phyloP scores from a whole-genome alignment of 1,139 yeast species.

The Blastobotrys niveus region DNA sequence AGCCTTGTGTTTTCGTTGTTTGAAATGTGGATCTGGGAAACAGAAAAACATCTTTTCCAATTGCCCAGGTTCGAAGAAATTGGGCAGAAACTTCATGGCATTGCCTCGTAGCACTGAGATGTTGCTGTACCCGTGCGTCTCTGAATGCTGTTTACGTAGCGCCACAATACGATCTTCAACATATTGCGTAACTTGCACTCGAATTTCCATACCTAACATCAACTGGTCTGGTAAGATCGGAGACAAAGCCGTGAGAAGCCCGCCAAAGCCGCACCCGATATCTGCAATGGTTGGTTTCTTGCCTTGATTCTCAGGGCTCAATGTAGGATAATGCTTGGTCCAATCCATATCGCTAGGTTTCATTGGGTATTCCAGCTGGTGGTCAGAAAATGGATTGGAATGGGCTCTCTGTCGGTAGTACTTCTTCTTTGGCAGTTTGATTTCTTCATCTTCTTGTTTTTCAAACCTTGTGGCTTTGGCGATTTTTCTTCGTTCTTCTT shows the following conservation, averaged over 20 bases:
- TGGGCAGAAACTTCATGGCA: slow-evolving; percentile 96
- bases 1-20: slow-evolving; percentile 95
- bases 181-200: slow-evolving; percentile 95
- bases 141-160: slow-evolving; percentile 52
- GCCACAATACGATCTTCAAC: slow-evolving; percentile 95
- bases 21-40: slow-evolving; percentile 98
- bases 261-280: slow-evolving; percentile 98
- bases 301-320: slow-evolving; percentile 26
- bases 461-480: slow-evolving; percentile 34
- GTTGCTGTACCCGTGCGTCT: slow-evolving; percentile 52
- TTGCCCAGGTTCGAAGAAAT: slow-evolving; percentile 71
- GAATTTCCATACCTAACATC: slow-evolving; percentile 91
- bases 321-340: slow-evolving; percentile 62
- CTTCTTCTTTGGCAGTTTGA: slow-evolving; percentile 74
- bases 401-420: slow-evolving; percentile 96
- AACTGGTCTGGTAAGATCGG: slow-evolving; percentile 67
- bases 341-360: slow-evolving; percentile 85
- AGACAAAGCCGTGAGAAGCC: slow-evolving; percentile 73
- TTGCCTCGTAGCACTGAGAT: slow-evolving; percentile 88
- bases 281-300: slow-evolving; percentile 82
- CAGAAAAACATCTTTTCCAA: slow-evolving; percentile 91
- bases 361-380: slow-evolving; percentile 78
- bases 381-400: slow-evolving; percentile 96
- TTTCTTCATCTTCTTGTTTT: slow-evolving; percentile 55
- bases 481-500: slow-evolving; percentile 35